These are phyloP conservation scores for Saussurea involucrata DNA, from an alignment of 129 eudicot genomes.

Conservation along the genomic window DNA sequence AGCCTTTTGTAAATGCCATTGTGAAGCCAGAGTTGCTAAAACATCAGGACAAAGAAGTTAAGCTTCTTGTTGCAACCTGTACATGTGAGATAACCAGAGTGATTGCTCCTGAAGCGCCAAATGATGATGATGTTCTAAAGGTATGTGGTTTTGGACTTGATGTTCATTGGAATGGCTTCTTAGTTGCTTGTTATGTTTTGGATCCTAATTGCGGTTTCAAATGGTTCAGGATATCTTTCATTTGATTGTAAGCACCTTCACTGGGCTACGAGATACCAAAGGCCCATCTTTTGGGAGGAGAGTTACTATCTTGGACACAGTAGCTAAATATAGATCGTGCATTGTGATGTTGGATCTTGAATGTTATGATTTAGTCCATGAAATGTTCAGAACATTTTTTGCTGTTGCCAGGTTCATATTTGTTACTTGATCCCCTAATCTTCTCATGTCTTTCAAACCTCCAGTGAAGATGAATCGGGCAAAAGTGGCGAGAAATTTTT, in stretches of 20 bases:
- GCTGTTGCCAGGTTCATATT: conserved; percentile 75
- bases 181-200: conserved; percentile 1
- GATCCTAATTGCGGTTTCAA: conserved; percentile 11
- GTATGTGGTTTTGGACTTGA: conserved; percentile 25
- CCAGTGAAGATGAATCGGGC: no score
- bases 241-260: conserved; percentile 83
- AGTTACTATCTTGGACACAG: conserved; percentile 79
- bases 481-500: no score
- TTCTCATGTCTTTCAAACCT: no score
- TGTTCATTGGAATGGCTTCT: not conserved
- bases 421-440: conserved; percentile 16
- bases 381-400: conserved; percentile 77
- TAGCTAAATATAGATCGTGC: conserved; percentile 93
- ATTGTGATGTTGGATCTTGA: conserved; percentile 99
- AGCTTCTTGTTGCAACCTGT: conserved; percentile 88
- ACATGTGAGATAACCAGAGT: conserved; percentile 90
- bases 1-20: conserved; percentile 68
- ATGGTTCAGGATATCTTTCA: conserved; percentile 70
- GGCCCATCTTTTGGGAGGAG: conserved; percentile 89
- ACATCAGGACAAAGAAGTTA: conserved; percentile 88
- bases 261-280: conserved; percentile 74
- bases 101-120: conserved; percentile 98
- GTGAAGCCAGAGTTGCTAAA: conserved; percentile 80
- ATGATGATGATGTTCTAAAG: conserved; percentile 80
- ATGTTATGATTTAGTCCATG: conserved; percentile 82